Base-by-base conservation (phyloP, 345 rosid species). In the Rhizophora mangle region DNA sequence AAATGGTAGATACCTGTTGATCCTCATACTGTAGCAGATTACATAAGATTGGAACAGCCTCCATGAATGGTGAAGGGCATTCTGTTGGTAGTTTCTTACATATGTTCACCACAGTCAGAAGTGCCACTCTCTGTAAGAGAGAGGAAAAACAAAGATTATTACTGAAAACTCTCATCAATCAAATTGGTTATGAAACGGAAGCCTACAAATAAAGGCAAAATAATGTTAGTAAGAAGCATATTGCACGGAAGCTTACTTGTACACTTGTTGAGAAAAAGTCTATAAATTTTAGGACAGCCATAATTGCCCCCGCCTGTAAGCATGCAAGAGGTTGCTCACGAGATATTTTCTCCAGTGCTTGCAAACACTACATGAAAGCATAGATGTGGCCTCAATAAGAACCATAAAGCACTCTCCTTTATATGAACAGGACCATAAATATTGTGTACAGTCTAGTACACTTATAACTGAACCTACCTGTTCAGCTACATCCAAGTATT, bases 261-360 rank as follows among this genome's bases (percentile, higher is more conserved):
- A 89, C 67, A 76, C 96, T 92, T 8, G 95, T 89, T 4, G 97
- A 84, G 71, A 95, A 88, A 83, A 95, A 95, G 65, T 92, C 99
- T 63, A 95, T 82, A 78, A 73, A 84, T 65, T 78, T 83, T 56
- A 95, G 83, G 78, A 85, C 95, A 67, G 99, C 96, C 93, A 84
- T 82, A 51, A 90, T 84, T 32, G 97, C 97, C 79, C 96, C 99
- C 66, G 89, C 92, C 76, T 90, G 84, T 77, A 95, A 80, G 79
- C 97, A 95, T 15, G 92, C 85, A 47, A 78, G 87, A 18, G 99
- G 96, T 76, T 95, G 89, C 70, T 89, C 96, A 46, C 84, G 86
- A 52, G 99, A 91, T 65, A 95, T 87, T 82, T 95, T 95, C 85
- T 89, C 96, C 85, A 95, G 81, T 69, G 99, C 99, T 92, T 95